Evolutionary conservation across 2,329 filamentous ascomycete genomes (phyloP), one percentile per base, ranked within the genome.

Genomic region (Fusarium foetens): DNA sequence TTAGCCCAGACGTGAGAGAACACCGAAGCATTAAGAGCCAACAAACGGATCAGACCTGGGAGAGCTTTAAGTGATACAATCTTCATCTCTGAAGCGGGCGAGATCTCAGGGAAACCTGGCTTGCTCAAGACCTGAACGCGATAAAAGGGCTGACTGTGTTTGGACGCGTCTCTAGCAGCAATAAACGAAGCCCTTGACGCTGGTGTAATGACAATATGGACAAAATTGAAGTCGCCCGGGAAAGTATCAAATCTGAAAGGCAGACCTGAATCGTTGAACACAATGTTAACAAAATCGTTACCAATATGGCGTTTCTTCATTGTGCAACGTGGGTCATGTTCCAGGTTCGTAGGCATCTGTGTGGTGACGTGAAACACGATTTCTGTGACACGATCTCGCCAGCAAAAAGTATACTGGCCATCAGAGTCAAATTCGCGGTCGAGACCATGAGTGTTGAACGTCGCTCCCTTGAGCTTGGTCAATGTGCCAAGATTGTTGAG

Each of bases 261-360:
- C 52, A 91, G 81, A n/a, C 96, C 95, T 5, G 95, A 98, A 77
- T 97, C 94, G 80, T 99, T 99, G 87, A 97, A 99, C 64, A 99
- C 92, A 75, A 99, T 97, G 79, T 97, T 98, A 79, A 99, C 96
- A 80, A 94, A 97, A 81, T 98, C 96, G 79, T 99, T 99, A 64
- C 96, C 96, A 68, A 98, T 96, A 78, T 98, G 97, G 6, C 91
- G 88, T 82, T 99, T 99, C 85, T 99, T 99, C 80, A 90, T 88
- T 69, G 92, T 91, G 78, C 92, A 94, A 69, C 90, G 87, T 14
- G 92, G 89, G 76, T 97, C 94, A 35, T 89, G 87, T 59, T 94
- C 90, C 19, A 92, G 84, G 78, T 97, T 89, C 14, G 94, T 97
- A 2, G 96, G 96, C 96, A 99, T 99, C 87, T 98, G 94, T 8